Base-by-base conservation (phyloP, 1,284 basidiomycete species). In the Tilletia indica region DNA sequence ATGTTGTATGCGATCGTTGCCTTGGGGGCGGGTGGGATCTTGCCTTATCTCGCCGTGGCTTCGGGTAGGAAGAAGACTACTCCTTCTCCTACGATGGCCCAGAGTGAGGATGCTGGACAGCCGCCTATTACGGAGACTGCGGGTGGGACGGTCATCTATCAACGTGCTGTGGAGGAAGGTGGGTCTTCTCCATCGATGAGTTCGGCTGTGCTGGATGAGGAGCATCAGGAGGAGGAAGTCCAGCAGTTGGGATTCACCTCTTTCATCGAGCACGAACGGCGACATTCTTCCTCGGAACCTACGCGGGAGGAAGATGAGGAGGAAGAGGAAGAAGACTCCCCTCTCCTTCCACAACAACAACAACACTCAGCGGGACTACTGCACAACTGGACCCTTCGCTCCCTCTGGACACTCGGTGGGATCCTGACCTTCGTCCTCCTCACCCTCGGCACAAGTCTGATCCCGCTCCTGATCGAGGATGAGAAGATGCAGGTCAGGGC, bases 1-100 rank as follows among this genome's bases (percentile, higher is more conserved):
- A 69, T 84, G 9, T 63, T 82, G 36, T 82, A 82, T 74, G 77
- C 83, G 0, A 11, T 78, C 9, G 73, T 83, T 4, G 72, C 81
- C 8, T 71, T 84, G 8, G 58, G 74, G 0, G 72, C 77, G 0
- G 80, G 78, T 5, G 49, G 74, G 0, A 9, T 82, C 19, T 67
- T 84, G 12, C 83, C 83, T 0, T 73, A 74, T 34, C 66, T 81
- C 2, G 76, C 82, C 3, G 66, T 82, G 14, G 79, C 79, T 4
- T 34, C 56, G 76, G 25, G 25, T 31, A 31, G 25, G 25, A 31
- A 45, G 42, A 36, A 71, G 61, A 4, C 66, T 48, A 31, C 25
- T 31, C 25, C 25, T 31, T 31, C 25, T 31, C 25, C 25, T 31
- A 31, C 25, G 25, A 31, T 31, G 0, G 25, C 25, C 2, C 25